Base-by-base conservation (phyloP, 441 rosid species). In the Macaranga tanarius region DNA sequence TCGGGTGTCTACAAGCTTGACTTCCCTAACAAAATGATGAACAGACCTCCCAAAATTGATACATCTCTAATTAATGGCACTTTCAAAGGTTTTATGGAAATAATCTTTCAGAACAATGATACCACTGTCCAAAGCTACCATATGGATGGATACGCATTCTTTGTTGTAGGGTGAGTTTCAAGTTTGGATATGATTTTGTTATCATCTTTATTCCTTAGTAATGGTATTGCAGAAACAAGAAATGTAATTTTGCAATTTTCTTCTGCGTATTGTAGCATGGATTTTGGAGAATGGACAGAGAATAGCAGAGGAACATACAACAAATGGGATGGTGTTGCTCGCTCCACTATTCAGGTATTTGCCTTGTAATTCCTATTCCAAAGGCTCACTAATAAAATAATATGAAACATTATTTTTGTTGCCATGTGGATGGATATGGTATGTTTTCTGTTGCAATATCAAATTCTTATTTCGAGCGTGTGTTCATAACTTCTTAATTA, bases 71-170 rank as follows among this genome's bases (percentile, higher is more conserved):
- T 91, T 70, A 93, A 93, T 60, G 97, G 92, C 28, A 85, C 94
- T 34, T 90, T 79, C 80, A 90, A 93, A 80, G 92, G 92, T 47
- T 93, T 91, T 77, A 84, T 86, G 79, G 98, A 90, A 78, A 89
- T 93, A 77, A 89, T 90, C 69, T 88, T 93, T 81, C 98, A 90
- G 87, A 93, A 93, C 75, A 90, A 90, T 69, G 93, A 84, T 63
- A 90, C 91, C 23, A 69, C 77, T 28, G 86, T 90, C 58, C 89
- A 89, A 82, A 86, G 86, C 84, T 93, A 87, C 77, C 97, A 93
- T 83, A 62, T 93, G 89, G 97, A 93, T 84, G 98, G 98, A 75
- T 90, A 89, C 79, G 92, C 98, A 10, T 90, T 93, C 80, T 93
- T 93, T 71, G 92, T 89, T 77, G 98, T 86, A 16, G 97, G 95